Conservation (phyloP, 2,329 filamentous ascomycete species). For the Grosmannia serpens region DNA sequence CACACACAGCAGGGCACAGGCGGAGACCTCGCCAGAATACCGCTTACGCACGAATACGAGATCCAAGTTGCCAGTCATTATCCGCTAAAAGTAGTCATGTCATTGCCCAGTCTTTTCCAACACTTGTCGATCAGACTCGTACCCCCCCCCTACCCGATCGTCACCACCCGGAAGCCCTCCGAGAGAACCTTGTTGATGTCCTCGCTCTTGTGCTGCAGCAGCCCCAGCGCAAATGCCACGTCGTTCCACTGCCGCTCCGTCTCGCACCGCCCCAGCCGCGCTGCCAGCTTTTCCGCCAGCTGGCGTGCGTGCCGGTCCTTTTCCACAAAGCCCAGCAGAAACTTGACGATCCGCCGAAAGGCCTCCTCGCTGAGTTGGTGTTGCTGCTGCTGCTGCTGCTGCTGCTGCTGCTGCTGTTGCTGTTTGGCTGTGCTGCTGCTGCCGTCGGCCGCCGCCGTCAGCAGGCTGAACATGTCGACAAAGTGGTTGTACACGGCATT, state of each 20-base stretch:
- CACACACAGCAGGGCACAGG: too few species aligned
- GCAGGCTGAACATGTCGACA: constrained; percentile 93
- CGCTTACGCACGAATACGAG: too few species aligned
- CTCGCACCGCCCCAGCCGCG: constrained; percentile 73
- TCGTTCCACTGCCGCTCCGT: constrained; percentile 96
- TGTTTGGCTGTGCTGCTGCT: not conserved
- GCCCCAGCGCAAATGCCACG: constrained; percentile 79
- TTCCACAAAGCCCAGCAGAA: constrained; percentile 90
- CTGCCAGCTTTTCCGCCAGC: constrained; percentile 82
- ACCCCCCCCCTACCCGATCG: constrained; percentile 23
- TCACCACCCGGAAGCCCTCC: constrained; percentile 66
- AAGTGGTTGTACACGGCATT: constrained; percentile 99
- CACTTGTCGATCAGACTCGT: too few species aligned
- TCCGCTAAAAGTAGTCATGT: too few species aligned
- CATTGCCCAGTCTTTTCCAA: too few species aligned
- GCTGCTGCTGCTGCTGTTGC: not conserved
- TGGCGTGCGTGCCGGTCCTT: constrained; percentile 99
- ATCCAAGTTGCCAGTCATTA: too few species aligned
- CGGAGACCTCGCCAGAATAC: too few species aligned
- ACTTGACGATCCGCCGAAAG: constrained; percentile 78
- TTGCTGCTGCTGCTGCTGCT: not conserved
- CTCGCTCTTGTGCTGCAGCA: constrained; percentile 88
- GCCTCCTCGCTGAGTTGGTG: constrained; percentile 63
- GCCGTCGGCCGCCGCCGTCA: constrained; percentile 62
- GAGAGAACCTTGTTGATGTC: constrained; percentile 68